These are phyloP conservation scores for Rhizophlyctis rosea DNA, from an alignment of 192 early-diverging fungal species.

Conservation along the genomic window DNA sequence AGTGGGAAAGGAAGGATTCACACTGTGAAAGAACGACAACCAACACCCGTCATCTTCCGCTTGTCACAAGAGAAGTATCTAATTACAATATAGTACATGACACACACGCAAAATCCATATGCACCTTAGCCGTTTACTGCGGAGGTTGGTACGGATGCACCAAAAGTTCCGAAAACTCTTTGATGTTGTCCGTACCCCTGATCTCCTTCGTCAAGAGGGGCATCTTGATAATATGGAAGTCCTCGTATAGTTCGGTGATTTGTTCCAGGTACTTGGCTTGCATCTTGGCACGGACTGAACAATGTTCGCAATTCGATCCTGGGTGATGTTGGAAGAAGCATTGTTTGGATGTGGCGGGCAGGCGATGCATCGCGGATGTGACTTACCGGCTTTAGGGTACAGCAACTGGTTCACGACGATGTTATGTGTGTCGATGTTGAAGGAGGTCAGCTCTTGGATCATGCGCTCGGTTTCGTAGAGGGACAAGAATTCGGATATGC, in stretches of 20 bases:
- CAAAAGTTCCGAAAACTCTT: slow-evolving; percentile 88
- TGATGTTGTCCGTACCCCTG: slow-evolving; percentile 89
- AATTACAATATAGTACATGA: no score
- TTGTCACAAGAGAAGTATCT: no score
- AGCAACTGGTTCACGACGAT: slow-evolving; percentile 98
- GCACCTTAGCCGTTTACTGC: no score
- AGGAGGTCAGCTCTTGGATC: slow-evolving; percentile 98
- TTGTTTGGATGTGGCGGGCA: slow-evolving; percentile 1
- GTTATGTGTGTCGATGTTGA: slow-evolving; percentile 98
- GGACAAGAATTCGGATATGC: slow-evolving; percentile 98
- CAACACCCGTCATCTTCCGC: no score
- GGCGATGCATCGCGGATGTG: background rate
- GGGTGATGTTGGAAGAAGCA: background rate
- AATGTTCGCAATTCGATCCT: slow-evolving; percentile 61
- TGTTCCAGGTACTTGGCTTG: slow-evolving; percentile 98
- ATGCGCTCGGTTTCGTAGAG: slow-evolving; percentile 99
- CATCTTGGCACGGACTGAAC: slow-evolving; percentile 93
- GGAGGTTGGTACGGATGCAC: slow-evolving; percentile 66
- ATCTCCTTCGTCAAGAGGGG: slow-evolving; percentile 96
- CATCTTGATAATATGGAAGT: slow-evolving; percentile 94
- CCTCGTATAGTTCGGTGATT: slow-evolving; percentile 98
- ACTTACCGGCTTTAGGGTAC: slow-evolving; percentile 79
- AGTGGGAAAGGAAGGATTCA: no score
- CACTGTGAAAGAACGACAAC: no score
- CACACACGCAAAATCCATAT: no score